phyloP scores from a whole-genome alignment of 2,329 filamentous ascomycete species.

The Colletotrichum orbiculare region DNA sequence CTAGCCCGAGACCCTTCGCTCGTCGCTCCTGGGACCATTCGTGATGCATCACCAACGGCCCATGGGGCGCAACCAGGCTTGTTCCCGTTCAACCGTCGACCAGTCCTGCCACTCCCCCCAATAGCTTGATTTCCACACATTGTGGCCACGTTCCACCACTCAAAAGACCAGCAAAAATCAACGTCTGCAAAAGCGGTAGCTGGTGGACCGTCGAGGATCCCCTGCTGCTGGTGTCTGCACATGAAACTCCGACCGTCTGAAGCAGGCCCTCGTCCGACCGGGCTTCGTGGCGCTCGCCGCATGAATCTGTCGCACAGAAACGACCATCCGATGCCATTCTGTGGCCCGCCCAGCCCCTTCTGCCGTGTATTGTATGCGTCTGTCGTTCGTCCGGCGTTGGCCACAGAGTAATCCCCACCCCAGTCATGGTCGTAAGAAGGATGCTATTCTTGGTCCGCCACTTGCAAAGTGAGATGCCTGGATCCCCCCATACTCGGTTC shows the following conservation, averaged over 20 bases:
- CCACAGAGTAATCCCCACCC: background rate
- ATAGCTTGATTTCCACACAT: conserved; percentile 20
- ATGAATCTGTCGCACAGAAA: conserved; percentile 35
- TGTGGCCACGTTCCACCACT: conserved; percentile 1
- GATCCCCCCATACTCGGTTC: background rate
- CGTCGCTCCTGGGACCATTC: background rate
- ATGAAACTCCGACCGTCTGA: conserved; percentile 36
- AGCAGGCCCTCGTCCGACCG: conserved; percentile 32
- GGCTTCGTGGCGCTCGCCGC: conserved; percentile 25
- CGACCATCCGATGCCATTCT: conserved; percentile 31
- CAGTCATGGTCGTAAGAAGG: conserved; percentile 1
- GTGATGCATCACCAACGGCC: too few species aligned
- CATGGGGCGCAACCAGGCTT: too few species aligned
- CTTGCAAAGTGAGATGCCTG: background rate
- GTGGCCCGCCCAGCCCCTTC: conserved; percentile 7
- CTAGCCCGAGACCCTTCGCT: conserved; percentile 22
- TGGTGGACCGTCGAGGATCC: background rate
- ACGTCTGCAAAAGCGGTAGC: too few species aligned
- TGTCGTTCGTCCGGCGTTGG: too few species aligned
- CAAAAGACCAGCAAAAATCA: background rate
- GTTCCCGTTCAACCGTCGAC: too few species aligned
- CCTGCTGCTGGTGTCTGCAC: conserved; percentile 14
- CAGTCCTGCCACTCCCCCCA: background rate
- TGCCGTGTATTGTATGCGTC: background rate
- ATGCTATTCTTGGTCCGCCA: conserved; percentile 26